Percentiles rank a stretch among this genome's conserved stretches.
Conservation (phyloP, 2,329 filamentous ascomycete species). For the Neofusicoccum umdonicola region DNA sequence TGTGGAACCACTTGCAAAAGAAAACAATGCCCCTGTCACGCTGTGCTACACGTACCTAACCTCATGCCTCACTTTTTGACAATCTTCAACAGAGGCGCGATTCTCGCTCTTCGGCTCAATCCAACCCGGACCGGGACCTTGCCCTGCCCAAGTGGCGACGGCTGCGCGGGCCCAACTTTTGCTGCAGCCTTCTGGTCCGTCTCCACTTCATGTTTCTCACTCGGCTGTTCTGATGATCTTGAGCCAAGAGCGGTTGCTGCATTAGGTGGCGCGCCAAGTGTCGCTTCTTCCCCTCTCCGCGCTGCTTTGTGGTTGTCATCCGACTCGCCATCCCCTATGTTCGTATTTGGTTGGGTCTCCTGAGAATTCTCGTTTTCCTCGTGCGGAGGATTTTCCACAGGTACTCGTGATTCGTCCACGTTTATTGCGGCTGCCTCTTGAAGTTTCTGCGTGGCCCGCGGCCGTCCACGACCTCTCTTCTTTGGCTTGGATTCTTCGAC, state of each 20-base stretch:
- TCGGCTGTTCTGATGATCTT: background rate
- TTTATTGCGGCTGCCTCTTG: background rate
- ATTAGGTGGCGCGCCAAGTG: background rate
- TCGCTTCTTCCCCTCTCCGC: background rate
- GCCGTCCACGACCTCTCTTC: constrained; percentile 34
- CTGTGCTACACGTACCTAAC: background rate
- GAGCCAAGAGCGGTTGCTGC: background rate
- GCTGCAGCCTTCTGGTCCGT: constrained; percentile 8
- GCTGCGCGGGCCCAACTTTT: constrained; percentile 20
- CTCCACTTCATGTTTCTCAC: constrained; percentile 5
- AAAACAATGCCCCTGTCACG: background rate
- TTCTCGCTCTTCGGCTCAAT: constrained; percentile 48
- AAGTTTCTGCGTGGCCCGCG: constrained; percentile 20
- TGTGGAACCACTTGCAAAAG: background rate
- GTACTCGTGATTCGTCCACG: background rate
- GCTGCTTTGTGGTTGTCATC: background rate
- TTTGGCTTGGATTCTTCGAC: constrained; percentile 16
- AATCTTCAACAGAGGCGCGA: constrained; percentile 47
- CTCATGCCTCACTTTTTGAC: constrained; percentile 41
- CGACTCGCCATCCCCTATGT: background rate
- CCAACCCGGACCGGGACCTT: constrained; percentile 49
- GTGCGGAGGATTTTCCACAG: background rate
- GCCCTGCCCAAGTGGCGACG: constrained; percentile 31
- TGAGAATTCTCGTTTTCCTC: background rate
- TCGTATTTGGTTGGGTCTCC: background rate